phyloP scores from a whole-genome alignment of 495 filamentous ascomycete species.

The Tuber indicum region DNA sequence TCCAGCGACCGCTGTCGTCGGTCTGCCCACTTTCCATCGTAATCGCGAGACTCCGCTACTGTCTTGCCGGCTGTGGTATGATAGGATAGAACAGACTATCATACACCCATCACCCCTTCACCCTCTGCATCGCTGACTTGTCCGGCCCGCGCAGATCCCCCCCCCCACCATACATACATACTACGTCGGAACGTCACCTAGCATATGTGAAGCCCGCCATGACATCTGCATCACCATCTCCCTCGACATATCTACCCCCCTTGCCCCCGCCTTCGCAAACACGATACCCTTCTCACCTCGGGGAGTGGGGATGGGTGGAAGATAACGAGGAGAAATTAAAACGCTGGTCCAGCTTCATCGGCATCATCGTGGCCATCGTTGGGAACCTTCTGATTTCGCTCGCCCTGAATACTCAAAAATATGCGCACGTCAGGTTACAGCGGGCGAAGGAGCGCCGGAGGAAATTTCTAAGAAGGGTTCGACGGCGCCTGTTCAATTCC shows the following conservation, averaged over 20 bases:
- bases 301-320: neutral
- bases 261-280: neutral
- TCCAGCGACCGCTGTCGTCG: neutral
- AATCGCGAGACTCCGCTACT: neutral
- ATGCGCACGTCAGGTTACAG: slow-evolving; percentile 78
- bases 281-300: slow-evolving; percentile 1
- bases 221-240: slow-evolving; percentile 4
- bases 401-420: slow-evolving; percentile 92
- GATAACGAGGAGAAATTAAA: slow-evolving; percentile 51
- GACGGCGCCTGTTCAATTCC: slow-evolving; percentile 10
- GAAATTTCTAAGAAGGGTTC: slow-evolving; percentile 21
- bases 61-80: neutral
- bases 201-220: neutral
- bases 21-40: neutral
- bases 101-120: neutral
- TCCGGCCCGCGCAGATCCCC: slow-evolving; percentile 14
- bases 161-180: slow-evolving; percentile 13
- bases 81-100: neutral
- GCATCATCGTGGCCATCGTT: slow-evolving; percentile 81
- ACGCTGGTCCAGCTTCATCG: slow-evolving; percentile 87
- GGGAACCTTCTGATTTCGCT: slow-evolving; percentile 92
- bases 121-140: neutral
- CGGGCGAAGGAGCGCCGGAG: slow-evolving; percentile 50
- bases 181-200: neutral
- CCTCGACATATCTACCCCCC: slow-evolving; percentile 5